These are phyloP conservation scores for Suillus luteus DNA, from an alignment of 768 basidiomycete genomes.

Conservation along the genomic window DNA sequence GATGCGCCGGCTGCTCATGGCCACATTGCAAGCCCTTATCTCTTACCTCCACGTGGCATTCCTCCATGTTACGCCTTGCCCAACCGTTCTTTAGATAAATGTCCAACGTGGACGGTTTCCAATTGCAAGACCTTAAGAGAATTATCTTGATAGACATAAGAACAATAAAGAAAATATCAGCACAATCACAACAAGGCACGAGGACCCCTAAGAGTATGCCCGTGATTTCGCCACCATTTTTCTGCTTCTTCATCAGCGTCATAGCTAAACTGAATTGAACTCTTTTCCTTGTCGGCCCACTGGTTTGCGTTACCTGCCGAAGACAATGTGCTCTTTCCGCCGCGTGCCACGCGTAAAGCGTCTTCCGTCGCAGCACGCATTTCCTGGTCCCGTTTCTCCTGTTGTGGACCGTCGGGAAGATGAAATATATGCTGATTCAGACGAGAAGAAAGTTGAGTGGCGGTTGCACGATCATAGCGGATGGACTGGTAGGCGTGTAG, in stretches of 20 bases:
- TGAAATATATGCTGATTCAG: conserved; percentile 59
- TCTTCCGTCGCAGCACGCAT: conserved; percentile 52
- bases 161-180: neutral
- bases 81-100: neutral
- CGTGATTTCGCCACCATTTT: conserved; percentile 47
- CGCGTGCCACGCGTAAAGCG: conserved; percentile 31
- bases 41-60: no score
- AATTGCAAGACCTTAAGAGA: neutral
- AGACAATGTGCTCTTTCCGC: conserved; percentile 17
- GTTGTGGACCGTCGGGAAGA: conserved; percentile 53
- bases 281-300: conserved; percentile 61
- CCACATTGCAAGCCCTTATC: neutral
- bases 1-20: neutral
- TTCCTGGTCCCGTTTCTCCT: conserved; percentile 48
- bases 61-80: neutral
- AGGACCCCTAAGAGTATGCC: conserved; percentile 19
- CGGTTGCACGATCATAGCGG: conserved; percentile 49
- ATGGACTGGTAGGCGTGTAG: conserved; percentile 55
- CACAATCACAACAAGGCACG: neutral
- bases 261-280: conserved; percentile 48
- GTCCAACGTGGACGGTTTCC: neutral
- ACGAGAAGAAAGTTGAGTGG: conserved; percentile 50
- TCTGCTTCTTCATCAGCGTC: conserved; percentile 55
- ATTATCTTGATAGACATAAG: no score
- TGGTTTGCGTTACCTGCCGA: conserved; percentile 46